Evolutionary conservation across 495 filamentous ascomycete species (phyloP).

Genomic region (Xylaria venustula): DNA sequence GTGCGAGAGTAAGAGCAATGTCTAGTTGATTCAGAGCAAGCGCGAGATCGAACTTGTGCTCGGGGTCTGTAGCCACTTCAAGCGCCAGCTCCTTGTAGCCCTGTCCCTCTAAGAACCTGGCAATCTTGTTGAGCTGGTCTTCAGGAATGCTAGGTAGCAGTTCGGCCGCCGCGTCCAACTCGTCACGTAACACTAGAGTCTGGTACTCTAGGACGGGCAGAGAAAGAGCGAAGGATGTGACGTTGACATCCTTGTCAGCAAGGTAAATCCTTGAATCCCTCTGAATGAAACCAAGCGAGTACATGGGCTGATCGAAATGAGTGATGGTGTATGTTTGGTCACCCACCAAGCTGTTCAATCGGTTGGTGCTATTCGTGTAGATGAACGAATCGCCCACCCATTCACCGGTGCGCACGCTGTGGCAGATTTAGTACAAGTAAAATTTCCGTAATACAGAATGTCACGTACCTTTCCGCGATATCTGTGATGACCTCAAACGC

Average conservation of each 20-base stretch:
- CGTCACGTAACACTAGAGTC: slow-evolving; percentile 90
- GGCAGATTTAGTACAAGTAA: slow-evolving; percentile 18
- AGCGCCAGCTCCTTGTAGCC: slow-evolving; percentile 94
- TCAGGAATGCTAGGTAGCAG: slow-evolving; percentile 77
- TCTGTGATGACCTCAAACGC: slow-evolving; percentile 95
- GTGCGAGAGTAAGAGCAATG: slow-evolving; percentile 81
- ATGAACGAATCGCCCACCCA: slow-evolving; percentile 99
- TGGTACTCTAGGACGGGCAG: slow-evolving; percentile 97
- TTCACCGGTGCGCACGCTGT: slow-evolving; percentile 84
- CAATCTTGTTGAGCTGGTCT: slow-evolving; percentile 95
- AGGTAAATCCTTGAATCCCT: slow-evolving; percentile 92
- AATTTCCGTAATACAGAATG: neutral
- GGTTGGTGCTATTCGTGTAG: slow-evolving; percentile 95
- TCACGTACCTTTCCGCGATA: slow-evolving; percentile 74
- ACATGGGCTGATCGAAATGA: slow-evolving; percentile 94
- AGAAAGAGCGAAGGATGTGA: slow-evolving; percentile 87
- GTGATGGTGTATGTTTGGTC: slow-evolving; percentile 99
- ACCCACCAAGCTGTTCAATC: slow-evolving; percentile 95
- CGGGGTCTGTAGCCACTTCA: slow-evolving; percentile 91
- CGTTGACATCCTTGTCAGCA: slow-evolving; percentile 89
- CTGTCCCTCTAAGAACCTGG: slow-evolving; percentile 95
- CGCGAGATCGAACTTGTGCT: slow-evolving; percentile 95
- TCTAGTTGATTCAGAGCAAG: slow-evolving; percentile 78
- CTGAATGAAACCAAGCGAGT: slow-evolving; percentile 91
- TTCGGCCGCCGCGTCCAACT: slow-evolving; percentile 88